Evolutionary conservation across 257 asterid genomes (phyloP).

Genomic region (Galeopsis tetrahit): DNA sequence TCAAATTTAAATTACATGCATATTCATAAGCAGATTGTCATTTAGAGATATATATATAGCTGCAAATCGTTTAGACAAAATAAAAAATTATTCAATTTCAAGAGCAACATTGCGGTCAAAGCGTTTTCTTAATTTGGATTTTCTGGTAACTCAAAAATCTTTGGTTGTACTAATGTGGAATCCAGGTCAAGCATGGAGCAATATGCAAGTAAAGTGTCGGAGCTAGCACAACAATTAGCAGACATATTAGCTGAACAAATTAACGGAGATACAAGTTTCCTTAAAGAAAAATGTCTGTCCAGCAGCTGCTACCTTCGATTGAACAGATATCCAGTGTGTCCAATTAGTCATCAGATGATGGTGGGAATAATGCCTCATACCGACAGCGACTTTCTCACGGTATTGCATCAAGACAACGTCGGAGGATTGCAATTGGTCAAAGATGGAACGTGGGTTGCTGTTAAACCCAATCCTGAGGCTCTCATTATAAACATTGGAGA

Average conservation of each 20-base stretch:
- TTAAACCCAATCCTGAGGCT: slow-evolving; percentile 73
- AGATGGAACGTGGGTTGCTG: slow-evolving; percentile 82
- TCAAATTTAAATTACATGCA: too few relatives aligned
- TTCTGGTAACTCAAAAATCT: too few relatives aligned
- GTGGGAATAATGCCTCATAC: slow-evolving; percentile 82
- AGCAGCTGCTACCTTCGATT: slow-evolving; percentile 72
- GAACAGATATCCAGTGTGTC: slow-evolving; percentile 83
- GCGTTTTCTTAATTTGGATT: too few relatives aligned
- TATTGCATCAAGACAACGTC: slow-evolving; percentile 73
- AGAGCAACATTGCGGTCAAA: too few relatives aligned
- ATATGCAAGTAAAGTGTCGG: slow-evolving; percentile 53
- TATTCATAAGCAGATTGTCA: too few relatives aligned
- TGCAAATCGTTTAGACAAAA: too few relatives aligned
- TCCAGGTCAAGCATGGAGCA: slow-evolving; percentile 70
- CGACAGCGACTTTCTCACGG: slow-evolving; percentile 83
- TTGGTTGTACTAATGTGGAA: too few relatives aligned
- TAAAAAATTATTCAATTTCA: too few relatives aligned
- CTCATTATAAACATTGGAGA: slow-evolving; percentile 87
- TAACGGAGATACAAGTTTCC: slow-evolving; percentile 44
- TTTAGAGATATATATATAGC: too few relatives aligned
- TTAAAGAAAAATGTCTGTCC: slow-evolving; percentile 57
- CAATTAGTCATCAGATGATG: slow-evolving; percentile 38
- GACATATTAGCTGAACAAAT: slow-evolving; percentile 61
- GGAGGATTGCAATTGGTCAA: slow-evolving; percentile 83
- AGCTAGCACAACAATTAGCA: slow-evolving; percentile 60